Percentiles rank a stretch among this genome's conserved stretches.
These are phyloP conservation scores for Sporothrix humicola DNA, from an alignment of 2,329 filamentous ascomycete species.

Conservation along the genomic window DNA sequence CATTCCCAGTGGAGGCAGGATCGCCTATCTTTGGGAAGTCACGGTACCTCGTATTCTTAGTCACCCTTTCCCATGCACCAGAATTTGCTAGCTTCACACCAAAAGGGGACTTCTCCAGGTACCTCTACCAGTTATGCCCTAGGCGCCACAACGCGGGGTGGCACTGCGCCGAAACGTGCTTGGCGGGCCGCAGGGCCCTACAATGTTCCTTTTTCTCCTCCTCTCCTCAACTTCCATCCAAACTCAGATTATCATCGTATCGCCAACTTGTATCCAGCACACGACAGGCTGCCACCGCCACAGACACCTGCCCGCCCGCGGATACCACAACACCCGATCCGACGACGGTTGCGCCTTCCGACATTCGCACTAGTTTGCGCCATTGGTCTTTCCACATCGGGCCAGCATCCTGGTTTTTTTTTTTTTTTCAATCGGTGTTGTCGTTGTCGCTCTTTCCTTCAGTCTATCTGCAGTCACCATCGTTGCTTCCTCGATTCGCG, in stretches of 20 bases:
- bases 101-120: not conserved
- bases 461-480: not conserved
- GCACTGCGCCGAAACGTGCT: slow-evolving; percentile 27
- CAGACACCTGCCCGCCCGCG: not conserved
- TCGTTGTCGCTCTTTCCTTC: not conserved
- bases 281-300: slow-evolving; percentile 17
- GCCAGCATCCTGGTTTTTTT: not conserved
- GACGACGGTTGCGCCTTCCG: slow-evolving; percentile 17
- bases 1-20: slow-evolving; percentile 24
- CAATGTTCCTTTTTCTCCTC: slow-evolving; percentile 21
- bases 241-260: slow-evolving; percentile 5
- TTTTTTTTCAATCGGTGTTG: not conserved
- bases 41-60: slow-evolving; percentile 25
- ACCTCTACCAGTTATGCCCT: not conserved
- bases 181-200: slow-evolving; percentile 22
- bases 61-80: not conserved
- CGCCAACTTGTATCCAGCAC: slow-evolving; percentile 10
- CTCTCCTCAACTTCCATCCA: not conserved
- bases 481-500: not conserved
- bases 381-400: slow-evolving; percentile 3
- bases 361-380: not conserved
- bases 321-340: not conserved
- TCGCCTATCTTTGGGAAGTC: slow-evolving; percentile 19
- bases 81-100: not conserved
- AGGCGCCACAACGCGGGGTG: slow-evolving; percentile 28